Evolutionary conservation across 495 filamentous ascomycete genomes (phyloP).

Genomic region (Podospora pseudopauciseta): DNA sequence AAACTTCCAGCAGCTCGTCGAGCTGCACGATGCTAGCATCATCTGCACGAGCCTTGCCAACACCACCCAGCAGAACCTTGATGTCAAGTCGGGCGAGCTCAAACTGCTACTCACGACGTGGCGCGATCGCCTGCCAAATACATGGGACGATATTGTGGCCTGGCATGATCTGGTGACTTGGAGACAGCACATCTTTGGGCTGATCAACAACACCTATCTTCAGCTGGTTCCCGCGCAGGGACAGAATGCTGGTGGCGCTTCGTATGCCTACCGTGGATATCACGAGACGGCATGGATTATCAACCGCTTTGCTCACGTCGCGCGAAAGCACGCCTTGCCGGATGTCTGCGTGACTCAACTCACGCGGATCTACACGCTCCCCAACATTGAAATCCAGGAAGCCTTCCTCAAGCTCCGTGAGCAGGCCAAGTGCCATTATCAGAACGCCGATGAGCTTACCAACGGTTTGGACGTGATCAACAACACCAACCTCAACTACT

Average conservation of each 20-base stretch:
- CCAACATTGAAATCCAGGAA: conserved; percentile 99
- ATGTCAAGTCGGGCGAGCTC: conserved; percentile 90
- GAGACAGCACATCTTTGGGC: conserved; percentile 96
- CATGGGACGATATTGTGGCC: conserved; percentile 98
- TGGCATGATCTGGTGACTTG: conserved; percentile 99
- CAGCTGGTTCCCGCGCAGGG: conserved; percentile 71
- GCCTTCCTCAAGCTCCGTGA: conserved; percentile 96
- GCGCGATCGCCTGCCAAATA: conserved; percentile 92
- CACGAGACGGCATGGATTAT: conserved; percentile 99
- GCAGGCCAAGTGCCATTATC: conserved; percentile 97
- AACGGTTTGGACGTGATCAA: conserved; percentile 97
- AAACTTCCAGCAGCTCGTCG: conserved; percentile 98
- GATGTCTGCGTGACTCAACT: conserved; percentile 97
- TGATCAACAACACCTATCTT: conserved; percentile 94
- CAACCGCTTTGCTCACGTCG: conserved; percentile 96
- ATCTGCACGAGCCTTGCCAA: conserved; percentile 84
- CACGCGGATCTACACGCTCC: conserved; percentile 94
- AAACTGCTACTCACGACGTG: conserved; percentile 92
- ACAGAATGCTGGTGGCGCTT: conserved; percentile 72
- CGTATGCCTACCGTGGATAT: conserved; percentile 93
- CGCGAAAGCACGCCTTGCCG: conserved; percentile 91
- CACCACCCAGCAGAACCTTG: conserved; percentile 81
- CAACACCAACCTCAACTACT: conserved; percentile 98
- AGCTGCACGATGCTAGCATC: conserved; percentile 94
- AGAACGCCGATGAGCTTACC: conserved; percentile 85